phyloP scores from a whole-genome alignment of 306 rosid genomes.

The Cucumis cinereus region DNA sequence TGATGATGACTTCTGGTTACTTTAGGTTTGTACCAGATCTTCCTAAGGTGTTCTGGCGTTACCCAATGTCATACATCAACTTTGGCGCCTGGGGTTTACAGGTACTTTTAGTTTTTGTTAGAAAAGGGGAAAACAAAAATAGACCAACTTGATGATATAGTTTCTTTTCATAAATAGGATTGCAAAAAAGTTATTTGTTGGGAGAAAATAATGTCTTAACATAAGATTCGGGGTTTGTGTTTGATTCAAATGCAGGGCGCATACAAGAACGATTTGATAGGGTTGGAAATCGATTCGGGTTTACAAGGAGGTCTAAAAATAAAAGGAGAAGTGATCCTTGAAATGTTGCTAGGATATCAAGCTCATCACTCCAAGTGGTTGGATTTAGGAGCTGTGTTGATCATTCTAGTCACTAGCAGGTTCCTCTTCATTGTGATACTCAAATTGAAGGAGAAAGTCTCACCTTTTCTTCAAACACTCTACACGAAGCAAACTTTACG shows the following conservation, averaged over 20 bases:
- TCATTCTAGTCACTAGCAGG: constrained; percentile 40
- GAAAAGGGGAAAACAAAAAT: background rate
- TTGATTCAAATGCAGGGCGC: constrained; percentile 48
- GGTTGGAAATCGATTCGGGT: constrained; percentile 51
- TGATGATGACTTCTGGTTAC: constrained; percentile 89
- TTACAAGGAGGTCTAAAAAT: constrained; percentile 43
- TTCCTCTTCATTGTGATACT: constrained; percentile 53
- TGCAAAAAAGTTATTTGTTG: background rate
- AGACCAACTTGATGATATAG: background rate
- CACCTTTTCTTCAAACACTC: constrained; percentile 34
- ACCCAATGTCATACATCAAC: constrained; percentile 77
- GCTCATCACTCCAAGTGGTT: constrained; percentile 71
- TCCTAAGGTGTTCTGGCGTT: constrained; percentile 73
- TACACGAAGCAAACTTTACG: constrained; percentile 38
- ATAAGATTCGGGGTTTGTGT: background rate
- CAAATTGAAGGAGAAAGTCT: constrained; percentile 53
- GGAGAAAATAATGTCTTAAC: background rate
- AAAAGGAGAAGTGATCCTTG: constrained; percentile 53
- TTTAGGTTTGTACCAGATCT: constrained; percentile 54
- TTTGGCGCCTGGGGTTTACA: constrained; percentile 77
- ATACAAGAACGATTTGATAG: constrained; percentile 73
- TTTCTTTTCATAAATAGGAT: background rate
- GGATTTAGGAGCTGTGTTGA: constrained; percentile 58
- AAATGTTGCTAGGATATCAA: constrained; percentile 44
- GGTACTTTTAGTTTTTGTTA: constrained; percentile 24